Evolutionary conservation across 345 rosid species (phyloP).

Genomic region (Firmiana major): DNA sequence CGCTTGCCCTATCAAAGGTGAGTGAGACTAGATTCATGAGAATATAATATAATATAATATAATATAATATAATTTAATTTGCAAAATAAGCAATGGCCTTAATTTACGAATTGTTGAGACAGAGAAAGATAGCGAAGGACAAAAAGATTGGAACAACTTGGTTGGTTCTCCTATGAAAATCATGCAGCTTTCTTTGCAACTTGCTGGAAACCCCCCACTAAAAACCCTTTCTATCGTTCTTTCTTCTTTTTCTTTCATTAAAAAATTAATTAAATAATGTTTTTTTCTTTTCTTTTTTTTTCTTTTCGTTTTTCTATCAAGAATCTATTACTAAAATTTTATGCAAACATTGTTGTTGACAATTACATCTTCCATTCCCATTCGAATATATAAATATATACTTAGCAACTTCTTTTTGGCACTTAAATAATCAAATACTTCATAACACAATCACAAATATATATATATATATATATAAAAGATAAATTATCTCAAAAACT

Average conservation of each 20-base stretch:
- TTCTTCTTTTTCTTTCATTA: neutral
- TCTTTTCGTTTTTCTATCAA: neutral
- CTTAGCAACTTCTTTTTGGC: neutral
- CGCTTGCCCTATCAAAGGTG: neutral
- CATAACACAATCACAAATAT: too few species aligned
- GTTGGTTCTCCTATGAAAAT: neutral
- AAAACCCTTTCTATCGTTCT: neutral
- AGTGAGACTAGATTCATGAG: neutral
- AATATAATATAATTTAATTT: neutral
- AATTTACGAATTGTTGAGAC: neutral
- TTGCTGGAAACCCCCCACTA: neutral
- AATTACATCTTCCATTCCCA: neutral
- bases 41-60: neutral
- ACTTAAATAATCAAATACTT: neutral
- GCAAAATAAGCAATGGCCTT: neutral
- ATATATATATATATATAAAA: too few species aligned
- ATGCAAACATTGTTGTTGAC: neutral
- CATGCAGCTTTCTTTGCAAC: slow-evolving; percentile 6
- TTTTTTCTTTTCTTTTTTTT: neutral
- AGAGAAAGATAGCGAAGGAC: neutral
- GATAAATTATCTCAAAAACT: too few species aligned
- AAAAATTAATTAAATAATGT: neutral
- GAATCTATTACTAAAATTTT: neutral
- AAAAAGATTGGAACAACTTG: slow-evolving; percentile 11
- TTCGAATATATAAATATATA: neutral